Evolutionary conservation across 2,329 filamentous ascomycete species (phyloP).

Genomic region (Fusarium agapanthi): DNA sequence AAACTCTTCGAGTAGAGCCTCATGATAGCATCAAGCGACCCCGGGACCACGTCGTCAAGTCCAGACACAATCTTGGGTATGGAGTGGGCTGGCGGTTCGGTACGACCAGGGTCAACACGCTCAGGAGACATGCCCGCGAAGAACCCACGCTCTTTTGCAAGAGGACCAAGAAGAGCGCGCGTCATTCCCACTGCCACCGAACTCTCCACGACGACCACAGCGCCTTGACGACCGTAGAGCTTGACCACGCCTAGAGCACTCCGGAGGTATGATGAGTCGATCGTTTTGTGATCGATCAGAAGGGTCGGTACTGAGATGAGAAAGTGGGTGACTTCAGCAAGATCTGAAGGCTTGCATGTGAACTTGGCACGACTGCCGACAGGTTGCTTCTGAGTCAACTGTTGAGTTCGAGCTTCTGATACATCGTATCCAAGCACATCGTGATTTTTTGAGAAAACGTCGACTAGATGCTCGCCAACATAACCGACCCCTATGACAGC

Average conservation of each 20-base stretch:
- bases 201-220: conserved; percentile 61
- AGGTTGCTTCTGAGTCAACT: conserved; percentile 44
- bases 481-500: conserved; percentile 63
- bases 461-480: conserved; percentile 59
- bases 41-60: conserved; percentile 56
- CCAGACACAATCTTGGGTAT: conserved; percentile 66
- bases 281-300: conserved; percentile 54
- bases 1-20: conserved; percentile 58
- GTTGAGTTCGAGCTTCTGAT: conserved; percentile 49
- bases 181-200: conserved; percentile 66
- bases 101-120: conserved; percentile 61
- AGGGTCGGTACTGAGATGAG: conserved; percentile 64
- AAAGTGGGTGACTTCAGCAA: conserved; percentile 58
- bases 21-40: conserved; percentile 55
- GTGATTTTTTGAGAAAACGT: conserved; percentile 52
- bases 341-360: conserved; percentile 49
- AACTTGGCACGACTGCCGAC: conserved; percentile 46
- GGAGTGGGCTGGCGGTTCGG: conserved; percentile 48
- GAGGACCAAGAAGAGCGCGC: conserved; percentile 56
- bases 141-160: conserved; percentile 53
- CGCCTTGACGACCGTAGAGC: conserved; percentile 53
- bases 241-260: conserved; percentile 55
- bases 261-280: conserved; percentile 58
- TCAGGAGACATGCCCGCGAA: conserved; percentile 62
- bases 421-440: conserved; percentile 60